Base-by-base conservation (phyloP, 78 protist species). In the Dictyostelium citrinum region DNA sequence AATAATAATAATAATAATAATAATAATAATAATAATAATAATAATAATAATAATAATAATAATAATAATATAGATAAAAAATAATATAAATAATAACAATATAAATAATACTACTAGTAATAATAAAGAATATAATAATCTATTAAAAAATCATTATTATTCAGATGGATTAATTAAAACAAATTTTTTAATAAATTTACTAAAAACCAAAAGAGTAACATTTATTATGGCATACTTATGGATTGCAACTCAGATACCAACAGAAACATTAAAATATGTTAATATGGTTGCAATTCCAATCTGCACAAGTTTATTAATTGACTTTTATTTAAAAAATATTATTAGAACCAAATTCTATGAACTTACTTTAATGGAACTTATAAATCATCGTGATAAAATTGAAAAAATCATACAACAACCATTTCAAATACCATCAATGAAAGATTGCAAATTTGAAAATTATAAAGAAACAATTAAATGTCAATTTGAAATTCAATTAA, bases 381-480 rank as follows among this genome's bases (percentile, higher is more conserved):
- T 29, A 70, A 27, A 31, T 12, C 77, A 33, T 4, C 37, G 77
- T 33, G 77, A 70, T 10, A 31, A 27, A 3, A 70, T 70, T 33
- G 46, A 70, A 70, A 29, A 29, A 33, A 17, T 33, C 6, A 31
- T 70, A 12, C n/a, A 33, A 33, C 37, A 33, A 70, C 77, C 77
- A 70, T 70, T 70, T 70, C 77, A 70, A 70, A 70, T 70, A 33
- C 77, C 77, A 5, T 70, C 77, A 70, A 33, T 70, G 24, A 70
- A 70, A 6, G 77, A 70, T 12, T 70, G 77, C 33, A 70, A 70
- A 70, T 70, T 70, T 31, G 77, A 33, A 31, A 43, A 60, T 20
- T 10, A 64, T n/a, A n/a, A n/a, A n/a, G n/a, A 27, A 64, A 10
- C 24, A 7, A 64, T 64, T 27, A 64, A 64, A 64, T 64, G 72